phyloP scores from a whole-genome alignment of 2,329 filamentous ascomycete species.

The Thyridium curvatum region DNA sequence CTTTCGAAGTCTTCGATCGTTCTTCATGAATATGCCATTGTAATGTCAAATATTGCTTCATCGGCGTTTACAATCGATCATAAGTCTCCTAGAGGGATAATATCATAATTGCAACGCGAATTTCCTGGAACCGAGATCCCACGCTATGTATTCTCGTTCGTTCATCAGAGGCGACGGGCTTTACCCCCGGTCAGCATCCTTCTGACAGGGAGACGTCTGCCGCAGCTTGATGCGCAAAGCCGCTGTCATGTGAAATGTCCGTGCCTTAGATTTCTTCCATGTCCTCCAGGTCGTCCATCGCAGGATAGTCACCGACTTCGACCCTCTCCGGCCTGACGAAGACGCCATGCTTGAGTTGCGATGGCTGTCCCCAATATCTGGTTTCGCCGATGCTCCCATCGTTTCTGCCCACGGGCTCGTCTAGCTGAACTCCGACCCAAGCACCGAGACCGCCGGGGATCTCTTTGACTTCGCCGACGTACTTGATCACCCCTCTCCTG shows the following conservation, averaged over 20 bases:
- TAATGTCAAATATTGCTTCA: too few relatives aligned
- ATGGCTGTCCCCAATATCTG: conserved; percentile 64
- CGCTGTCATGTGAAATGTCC: background rate
- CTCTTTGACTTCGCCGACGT: conserved; percentile 68
- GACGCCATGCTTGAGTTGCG: conserved; percentile 63
- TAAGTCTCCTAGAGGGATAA: too few relatives aligned
- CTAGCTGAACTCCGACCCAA: conserved; percentile 71
- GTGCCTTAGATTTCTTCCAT: conserved; percentile 64
- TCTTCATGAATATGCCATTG: too few relatives aligned
- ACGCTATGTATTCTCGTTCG: too few relatives aligned
- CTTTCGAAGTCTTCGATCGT: too few relatives aligned
- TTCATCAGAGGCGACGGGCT: too few relatives aligned
- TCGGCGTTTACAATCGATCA: too few relatives aligned
- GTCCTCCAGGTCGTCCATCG: conserved; percentile 67
- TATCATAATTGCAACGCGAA: too few relatives aligned
- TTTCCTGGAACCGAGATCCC: too few relatives aligned
- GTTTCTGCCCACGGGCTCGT: conserved; percentile 80
- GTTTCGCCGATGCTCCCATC: conserved; percentile 59
- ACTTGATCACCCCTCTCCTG: conserved; percentile 63
- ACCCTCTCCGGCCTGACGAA: conserved; percentile 75
- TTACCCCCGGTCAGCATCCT: too few relatives aligned
- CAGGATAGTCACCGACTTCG: conserved; percentile 67
- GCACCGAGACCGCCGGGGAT: conserved; percentile 58
- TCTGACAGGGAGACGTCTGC: too few relatives aligned
- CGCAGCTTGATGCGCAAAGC: too few relatives aligned